phyloP scores from a whole-genome alignment of 2,329 filamentous ascomycete genomes.

The Pochonia chlamydosporia region DNA sequence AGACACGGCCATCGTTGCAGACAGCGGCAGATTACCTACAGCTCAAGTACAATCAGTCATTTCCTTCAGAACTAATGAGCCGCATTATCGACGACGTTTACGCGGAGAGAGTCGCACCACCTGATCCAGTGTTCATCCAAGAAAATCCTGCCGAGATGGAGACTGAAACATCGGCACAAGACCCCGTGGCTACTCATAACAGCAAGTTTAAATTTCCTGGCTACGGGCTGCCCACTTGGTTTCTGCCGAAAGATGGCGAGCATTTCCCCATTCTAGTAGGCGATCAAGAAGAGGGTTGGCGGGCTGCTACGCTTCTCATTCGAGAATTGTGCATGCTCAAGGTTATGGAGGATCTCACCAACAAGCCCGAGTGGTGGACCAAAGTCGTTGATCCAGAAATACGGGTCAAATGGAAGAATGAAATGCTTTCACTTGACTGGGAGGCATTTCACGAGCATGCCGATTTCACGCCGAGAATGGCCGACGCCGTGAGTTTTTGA shows the following conservation, averaged over 20 bases:
- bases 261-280: conserved; percentile 18
- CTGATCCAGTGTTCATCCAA: no score
- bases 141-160: no score
- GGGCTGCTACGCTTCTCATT: conserved; percentile 20
- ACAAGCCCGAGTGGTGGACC: conserved; percentile 29
- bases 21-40: no score
- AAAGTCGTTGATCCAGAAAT: conserved; percentile 23
- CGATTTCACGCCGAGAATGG: conserved; percentile 25
- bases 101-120: no score
- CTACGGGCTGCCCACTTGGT: conserved; percentile 18
- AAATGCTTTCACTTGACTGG: conserved; percentile 25
- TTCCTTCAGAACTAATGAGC: no score
- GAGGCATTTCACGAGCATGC: conserved; percentile 12
- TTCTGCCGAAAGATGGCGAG: neutral
- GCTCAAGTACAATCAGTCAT: no score
- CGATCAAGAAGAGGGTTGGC: conserved; percentile 13
- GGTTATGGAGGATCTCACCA: conserved; percentile 25
- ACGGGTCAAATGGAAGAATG: conserved; percentile 21
- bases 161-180: no score
- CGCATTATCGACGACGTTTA: no score
- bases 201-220: conserved; percentile 14
- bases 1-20: no score
- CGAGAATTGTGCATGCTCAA: conserved; percentile 27
- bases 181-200: no score
- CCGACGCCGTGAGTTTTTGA: conserved; percentile 19